phyloP scores from a whole-genome alignment of 805 yeast genomes.

The Ogataea siamensis region DNA sequence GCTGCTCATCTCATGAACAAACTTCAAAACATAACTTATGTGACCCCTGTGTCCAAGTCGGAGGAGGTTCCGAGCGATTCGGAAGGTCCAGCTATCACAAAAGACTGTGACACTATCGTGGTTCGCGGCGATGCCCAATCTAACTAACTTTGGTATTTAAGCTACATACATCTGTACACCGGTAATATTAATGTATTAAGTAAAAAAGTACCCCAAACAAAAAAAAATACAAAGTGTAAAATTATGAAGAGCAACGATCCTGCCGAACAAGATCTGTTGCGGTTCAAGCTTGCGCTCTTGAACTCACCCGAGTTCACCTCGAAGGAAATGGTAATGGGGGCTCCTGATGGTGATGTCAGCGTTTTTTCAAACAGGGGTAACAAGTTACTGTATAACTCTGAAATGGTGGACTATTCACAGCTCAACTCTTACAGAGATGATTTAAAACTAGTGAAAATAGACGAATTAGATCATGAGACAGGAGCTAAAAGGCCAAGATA shows the following conservation, averaged over 20 bases:
- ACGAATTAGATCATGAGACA: conserved; percentile 17
- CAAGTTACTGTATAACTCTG: conserved; percentile 28
- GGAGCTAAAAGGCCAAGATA: conserved; percentile 24
- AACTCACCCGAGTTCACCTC: conserved; percentile 14
- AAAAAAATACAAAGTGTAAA: neutral
- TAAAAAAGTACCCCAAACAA: conserved; percentile 5
- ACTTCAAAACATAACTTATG: conserved; percentile 27
- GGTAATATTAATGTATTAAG: neutral
- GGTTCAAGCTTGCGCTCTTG: conserved; percentile 24
- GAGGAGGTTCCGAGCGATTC: conserved; percentile 7
- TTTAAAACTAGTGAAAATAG: conserved; percentile 20
- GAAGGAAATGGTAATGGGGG: conserved; percentile 9
- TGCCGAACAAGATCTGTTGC: conserved; percentile 24
- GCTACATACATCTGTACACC: conserved; percentile 2
- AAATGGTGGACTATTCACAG: conserved; percentile 24
- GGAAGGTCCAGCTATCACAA: conserved; percentile 2
- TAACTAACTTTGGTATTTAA: no score
- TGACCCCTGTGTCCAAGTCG: conserved; percentile 10
- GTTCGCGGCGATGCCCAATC: conserved; percentile 1
- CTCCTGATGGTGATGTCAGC: conserved; percentile 19
- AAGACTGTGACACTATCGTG: conserved; percentile 10
- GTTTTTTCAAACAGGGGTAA: conserved; percentile 33
- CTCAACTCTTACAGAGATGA: conserved; percentile 26
- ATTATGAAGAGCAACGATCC: conserved; percentile 13
- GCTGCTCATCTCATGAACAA: conserved; percentile 28